Conservation (phyloP, 2,329 filamentous ascomycete genomes). For the Cordyceps javanica region DNA sequence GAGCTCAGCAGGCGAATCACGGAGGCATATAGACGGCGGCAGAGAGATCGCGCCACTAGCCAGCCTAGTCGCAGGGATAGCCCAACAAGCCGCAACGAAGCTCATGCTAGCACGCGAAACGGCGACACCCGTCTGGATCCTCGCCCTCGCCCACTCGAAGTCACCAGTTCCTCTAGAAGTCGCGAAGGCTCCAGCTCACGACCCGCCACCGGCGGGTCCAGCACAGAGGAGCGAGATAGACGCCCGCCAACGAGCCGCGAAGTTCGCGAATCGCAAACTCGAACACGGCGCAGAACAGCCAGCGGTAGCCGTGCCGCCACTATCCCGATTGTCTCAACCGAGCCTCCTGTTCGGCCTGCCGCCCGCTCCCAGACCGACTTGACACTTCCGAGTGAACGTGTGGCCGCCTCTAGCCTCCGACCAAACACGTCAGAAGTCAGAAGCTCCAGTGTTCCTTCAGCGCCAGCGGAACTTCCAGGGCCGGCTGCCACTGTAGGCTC, state of each 20-base stretch:
- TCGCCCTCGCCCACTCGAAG: constrained; percentile 24
- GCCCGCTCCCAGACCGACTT: constrained; percentile 63
- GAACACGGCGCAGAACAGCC: constrained; percentile 42
- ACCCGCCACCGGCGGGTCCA: constrained; percentile 37
- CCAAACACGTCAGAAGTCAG: constrained; percentile 37
- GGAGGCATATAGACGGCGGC: constrained; percentile 75
- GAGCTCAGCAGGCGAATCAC: constrained; percentile 87
- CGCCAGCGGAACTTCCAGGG: constrained; percentile 15
- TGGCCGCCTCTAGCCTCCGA: constrained; percentile 31
- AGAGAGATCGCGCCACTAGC: constrained; percentile 53
- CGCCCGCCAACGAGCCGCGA: constrained; percentile 37
- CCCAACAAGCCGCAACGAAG: constrained; percentile 15
- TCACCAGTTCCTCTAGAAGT: constrained; percentile 22
- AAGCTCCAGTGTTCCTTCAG: constrained; percentile 32
- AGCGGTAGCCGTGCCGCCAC: constrained; percentile 52
- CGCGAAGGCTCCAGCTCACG: constrained; percentile 39
- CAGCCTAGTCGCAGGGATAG: constrained; percentile 26
- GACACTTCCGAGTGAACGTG: constrained; percentile 34
- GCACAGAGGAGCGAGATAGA: constrained; percentile 43
- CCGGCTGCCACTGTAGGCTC: background rate
- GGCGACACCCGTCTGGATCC: constrained; percentile 16
- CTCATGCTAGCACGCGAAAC: background rate
- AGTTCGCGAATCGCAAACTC: constrained; percentile 23
- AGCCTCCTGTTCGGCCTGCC: constrained; percentile 42
- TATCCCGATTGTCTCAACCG: constrained; percentile 36